Base-by-base conservation (phyloP, 2,329 filamentous ascomycete species). In the Aspergillus sp. region DNA sequence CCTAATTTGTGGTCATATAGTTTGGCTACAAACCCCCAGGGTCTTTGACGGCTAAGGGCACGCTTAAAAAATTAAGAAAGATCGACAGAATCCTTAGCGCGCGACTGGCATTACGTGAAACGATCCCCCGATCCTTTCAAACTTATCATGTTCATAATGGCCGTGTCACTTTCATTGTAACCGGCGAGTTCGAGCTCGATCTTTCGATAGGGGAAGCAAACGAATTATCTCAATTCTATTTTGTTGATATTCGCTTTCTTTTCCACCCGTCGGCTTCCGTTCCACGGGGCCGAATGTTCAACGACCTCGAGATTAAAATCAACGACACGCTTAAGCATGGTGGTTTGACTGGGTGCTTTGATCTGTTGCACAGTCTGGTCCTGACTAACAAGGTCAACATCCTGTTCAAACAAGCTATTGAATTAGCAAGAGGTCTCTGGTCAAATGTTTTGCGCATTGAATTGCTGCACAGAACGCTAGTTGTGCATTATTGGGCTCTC, bases 361-460 rank as follows among this genome's bases (percentile, higher is more conserved):
- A 90, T 57, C 90, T 93, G 64, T 80, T 98, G 2, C 93, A 98
- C 74, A 92, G 94, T 70, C 88, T 96, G 62, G 85, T 93, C 4
- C 79, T 99, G 57, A 97, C 92, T 0, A 90, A 95, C 76, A 97
- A 99, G 79, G 89, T 99, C 66, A 88, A 86, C 64, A 88, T 95
- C 65, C 83, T 96, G 50, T 86, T 86, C 66, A 87, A 87, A 63
- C 95, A 99, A 79, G 91, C 91, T 2, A 65, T 83, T 29, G 86
- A 88, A 47, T 80, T 99, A 59, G 83, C 84, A 57, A 85, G 84
- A 58, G 85, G 84, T 3, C 85, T 86, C 32, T 98, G 95, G 94
- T 87, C 88, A 32, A 88, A 91, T 57, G 87, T 88, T 36, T 75
- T 98, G 50, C 87, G 86, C 67, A 84, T 96, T 16, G 91, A 97